Conservation (phyloP, 2,329 filamentous ascomycete genomes). For the Pseudogymnoascus sp. region DNA sequence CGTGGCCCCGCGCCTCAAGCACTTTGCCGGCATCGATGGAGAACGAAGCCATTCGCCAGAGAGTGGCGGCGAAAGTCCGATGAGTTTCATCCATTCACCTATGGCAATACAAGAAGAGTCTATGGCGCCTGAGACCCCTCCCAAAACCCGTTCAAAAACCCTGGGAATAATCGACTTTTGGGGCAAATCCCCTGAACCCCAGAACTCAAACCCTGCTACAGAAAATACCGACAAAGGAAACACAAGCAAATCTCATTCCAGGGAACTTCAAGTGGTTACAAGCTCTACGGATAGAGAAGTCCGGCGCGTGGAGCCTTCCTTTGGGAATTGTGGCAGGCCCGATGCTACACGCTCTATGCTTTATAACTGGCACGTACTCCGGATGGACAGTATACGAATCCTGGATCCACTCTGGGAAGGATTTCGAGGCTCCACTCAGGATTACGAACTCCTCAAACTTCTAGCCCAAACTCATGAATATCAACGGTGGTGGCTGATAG, state of each 20-base stretch:
- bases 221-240: neutral
- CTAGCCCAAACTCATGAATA: neutral
- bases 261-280: neutral
- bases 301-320: too few relatives aligned
- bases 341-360: conserved; percentile 2
- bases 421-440: neutral
- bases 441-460: conserved; percentile 5
- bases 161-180: neutral
- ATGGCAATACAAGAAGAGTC: neutral
- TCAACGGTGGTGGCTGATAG: neutral
- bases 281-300: neutral
- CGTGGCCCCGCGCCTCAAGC: neutral
- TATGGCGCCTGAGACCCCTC: neutral
- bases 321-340: neutral
- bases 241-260: neutral
- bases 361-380: conserved; percentile 4
- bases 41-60: neutral
- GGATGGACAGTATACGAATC: conserved; percentile 5
- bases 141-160: neutral
- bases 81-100: neutral
- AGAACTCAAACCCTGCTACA: neutral
- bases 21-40: neutral
- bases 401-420: neutral
- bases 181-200: neutral
- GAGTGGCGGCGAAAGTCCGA: neutral